phyloP scores from a whole-genome alignment of 352 stramenopile species.

The Globisporangium orthogonon region DNA sequence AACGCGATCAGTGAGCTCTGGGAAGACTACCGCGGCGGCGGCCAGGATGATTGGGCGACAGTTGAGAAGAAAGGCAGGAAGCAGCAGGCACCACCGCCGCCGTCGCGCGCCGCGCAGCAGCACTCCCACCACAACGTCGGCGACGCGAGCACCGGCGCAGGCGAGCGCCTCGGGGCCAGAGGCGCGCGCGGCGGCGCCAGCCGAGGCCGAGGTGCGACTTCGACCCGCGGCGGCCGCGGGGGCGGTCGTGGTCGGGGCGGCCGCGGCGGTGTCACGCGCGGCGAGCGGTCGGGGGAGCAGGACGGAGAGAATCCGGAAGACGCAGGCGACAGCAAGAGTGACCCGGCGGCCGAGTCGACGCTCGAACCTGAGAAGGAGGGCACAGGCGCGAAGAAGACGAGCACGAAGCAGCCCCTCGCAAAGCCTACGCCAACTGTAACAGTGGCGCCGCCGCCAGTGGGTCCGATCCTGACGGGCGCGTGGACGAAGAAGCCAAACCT shows the following conservation, averaged over 20 bases:
- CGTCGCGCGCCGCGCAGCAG: constrained; percentile 16
- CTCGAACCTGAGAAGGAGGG: constrained; percentile 8
- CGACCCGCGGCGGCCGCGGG: constrained; percentile 44
- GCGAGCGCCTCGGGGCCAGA: constrained; percentile 28
- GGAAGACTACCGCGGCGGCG: constrained; percentile 67
- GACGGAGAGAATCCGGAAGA: constrained; percentile 41
- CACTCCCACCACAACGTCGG: constrained; percentile 27
- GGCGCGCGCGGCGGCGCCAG: constrained; percentile 29
- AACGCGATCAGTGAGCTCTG: constrained; percentile 78
- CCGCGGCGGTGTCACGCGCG: constrained; percentile 24
- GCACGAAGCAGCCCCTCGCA: constrained; percentile 25
- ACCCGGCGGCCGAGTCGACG: constrained; percentile 7
- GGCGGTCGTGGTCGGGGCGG: constrained; percentile 32
- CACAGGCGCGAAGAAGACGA: constrained; percentile 30
- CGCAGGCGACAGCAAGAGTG: constrained; percentile 27
- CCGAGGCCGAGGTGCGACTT: constrained; percentile 39
- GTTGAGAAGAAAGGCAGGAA: constrained; percentile 82
- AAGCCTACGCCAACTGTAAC: constrained; percentile 21
- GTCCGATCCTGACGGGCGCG: constrained; percentile 53
- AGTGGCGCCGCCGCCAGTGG: constrained; percentile 37
- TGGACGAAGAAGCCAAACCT: constrained; percentile 77
- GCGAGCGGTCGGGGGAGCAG: constrained; percentile 13
- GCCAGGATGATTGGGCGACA: constrained; percentile 64
- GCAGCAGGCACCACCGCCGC: constrained; percentile 9
- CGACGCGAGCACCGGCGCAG: constrained; percentile 6